Conservation (phyloP, 202 grass and related monocot species). For the Zizania palustris region DNA sequence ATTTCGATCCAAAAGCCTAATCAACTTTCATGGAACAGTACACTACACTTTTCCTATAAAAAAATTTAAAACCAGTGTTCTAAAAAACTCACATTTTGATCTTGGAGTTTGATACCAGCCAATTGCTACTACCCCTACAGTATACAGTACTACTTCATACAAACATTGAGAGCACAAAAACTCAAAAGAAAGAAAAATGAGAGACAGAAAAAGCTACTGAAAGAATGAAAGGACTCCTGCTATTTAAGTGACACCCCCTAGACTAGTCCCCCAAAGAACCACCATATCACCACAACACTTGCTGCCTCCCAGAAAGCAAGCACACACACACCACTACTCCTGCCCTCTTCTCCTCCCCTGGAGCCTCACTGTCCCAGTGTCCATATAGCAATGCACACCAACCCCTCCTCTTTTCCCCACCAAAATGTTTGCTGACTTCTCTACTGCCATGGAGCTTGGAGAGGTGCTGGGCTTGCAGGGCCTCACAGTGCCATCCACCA, state of each 20-base stretch:
- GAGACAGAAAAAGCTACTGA: not conserved
- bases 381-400: constrained; percentile 40
- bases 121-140: not conserved
- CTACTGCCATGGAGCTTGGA: constrained; percentile 48
- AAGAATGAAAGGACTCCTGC: constrained; percentile 40
- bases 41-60: not conserved
- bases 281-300: constrained; percentile 11
- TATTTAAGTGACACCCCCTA: constrained; percentile 58
- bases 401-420: not conserved
- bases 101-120: not conserved
- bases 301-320: constrained; percentile 56
- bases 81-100: not conserved
- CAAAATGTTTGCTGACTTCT: constrained; percentile 25
- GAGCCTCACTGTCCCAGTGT: constrained; percentile 25
- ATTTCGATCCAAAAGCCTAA: not conserved
- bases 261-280: constrained; percentile 47
- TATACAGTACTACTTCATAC: not conserved
- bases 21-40: not conserved
- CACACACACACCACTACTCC: not conserved
- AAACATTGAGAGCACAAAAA: constrained; percentile 11
- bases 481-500: constrained; percentile 16
- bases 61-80: too few relatives aligned
- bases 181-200: not conserved
- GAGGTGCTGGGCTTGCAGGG: constrained; percentile 48
- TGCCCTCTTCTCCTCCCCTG: not conserved